phyloP scores from a whole-genome alignment of 2,329 filamentous ascomycete species.

The Sphaerulina vaccinii region DNA sequence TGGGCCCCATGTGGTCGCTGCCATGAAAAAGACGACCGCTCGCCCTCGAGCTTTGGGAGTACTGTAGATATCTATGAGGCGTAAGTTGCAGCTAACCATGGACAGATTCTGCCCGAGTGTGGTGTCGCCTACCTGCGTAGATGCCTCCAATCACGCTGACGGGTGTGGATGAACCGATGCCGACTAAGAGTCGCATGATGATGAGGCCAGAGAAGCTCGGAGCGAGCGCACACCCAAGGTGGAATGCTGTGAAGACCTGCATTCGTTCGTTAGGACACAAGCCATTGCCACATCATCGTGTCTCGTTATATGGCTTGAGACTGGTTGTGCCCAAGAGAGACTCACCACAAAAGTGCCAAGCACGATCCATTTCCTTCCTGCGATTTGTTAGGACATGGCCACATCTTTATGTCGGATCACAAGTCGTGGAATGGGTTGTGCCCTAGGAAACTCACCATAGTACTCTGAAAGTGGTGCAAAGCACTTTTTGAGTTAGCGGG shows the following conservation, averaged over 20 bases:
- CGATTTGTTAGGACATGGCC: too few species aligned
- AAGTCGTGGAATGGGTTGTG: too few species aligned
- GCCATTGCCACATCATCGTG: too few species aligned
- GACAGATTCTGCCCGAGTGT: background rate
- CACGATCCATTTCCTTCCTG: slow-evolving; percentile 50
- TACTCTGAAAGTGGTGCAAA: slow-evolving; percentile 48
- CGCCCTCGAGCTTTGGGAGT: slow-evolving; percentile 57
- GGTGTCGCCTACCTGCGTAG: slow-evolving; percentile 46
- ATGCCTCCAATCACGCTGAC: slow-evolving; percentile 62
- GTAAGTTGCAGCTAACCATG: background rate
- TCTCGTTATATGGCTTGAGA: too few species aligned
- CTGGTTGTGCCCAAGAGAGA: too few species aligned
- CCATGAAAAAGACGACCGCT: slow-evolving; percentile 64
- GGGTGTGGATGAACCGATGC: slow-evolving; percentile 46
- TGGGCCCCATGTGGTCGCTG: slow-evolving; percentile 64
- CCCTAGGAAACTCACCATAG: too few species aligned
- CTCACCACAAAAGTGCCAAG: slow-evolving; percentile 52
- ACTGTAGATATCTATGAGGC: slow-evolving; percentile 56
- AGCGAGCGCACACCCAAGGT: slow-evolving; percentile 45
- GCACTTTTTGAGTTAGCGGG: slow-evolving; percentile 18
- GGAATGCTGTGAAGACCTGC: slow-evolving; percentile 48
- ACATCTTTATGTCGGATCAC: too few species aligned
- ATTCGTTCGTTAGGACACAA: too few species aligned
- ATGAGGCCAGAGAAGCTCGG: slow-evolving; percentile 47
- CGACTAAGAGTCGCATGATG: slow-evolving; percentile 46